Evolutionary conservation across 208 protist genomes (phyloP).

Genomic region (Trypanosoma platydactyli): DNA sequence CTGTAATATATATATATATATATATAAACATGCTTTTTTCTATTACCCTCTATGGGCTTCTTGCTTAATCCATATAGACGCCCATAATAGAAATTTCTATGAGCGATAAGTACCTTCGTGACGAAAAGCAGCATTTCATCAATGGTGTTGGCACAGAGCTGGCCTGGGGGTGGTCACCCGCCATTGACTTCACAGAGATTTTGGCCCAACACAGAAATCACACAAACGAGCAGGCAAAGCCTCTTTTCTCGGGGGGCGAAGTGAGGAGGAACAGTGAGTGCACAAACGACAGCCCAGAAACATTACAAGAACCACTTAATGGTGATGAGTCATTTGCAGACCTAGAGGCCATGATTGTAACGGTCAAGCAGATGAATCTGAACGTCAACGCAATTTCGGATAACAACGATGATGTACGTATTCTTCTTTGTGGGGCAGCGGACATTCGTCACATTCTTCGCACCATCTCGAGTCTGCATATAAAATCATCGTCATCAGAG

Average conservation of each 20-base stretch:
- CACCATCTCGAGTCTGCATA: slow-evolving; percentile 66
- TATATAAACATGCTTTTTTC: neutral
- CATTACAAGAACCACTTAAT: neutral
- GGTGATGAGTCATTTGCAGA: neutral
- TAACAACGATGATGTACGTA: slow-evolving; percentile 27
- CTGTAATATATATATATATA: neutral
- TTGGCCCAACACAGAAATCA: slow-evolving; percentile 28
- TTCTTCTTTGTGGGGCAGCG: slow-evolving; percentile 72
- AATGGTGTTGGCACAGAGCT: slow-evolving; percentile 85
- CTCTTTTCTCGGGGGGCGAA: neutral
- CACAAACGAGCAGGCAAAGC: no score
- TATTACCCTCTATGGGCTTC: no score
- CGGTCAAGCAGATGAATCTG: slow-evolving; percentile 10
- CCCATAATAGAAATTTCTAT: slow-evolving; percentile 28
- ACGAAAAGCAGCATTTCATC: slow-evolving; percentile 76
- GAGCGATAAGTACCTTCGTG: slow-evolving; percentile 87
- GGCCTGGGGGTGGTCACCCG: slow-evolving; percentile 89
- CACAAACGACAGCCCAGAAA: neutral
- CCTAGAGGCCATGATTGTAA: slow-evolving; percentile 51
- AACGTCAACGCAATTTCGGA: neutral
- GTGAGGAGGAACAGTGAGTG: neutral
- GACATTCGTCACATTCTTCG: slow-evolving; percentile 88
- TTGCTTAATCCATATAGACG: neutral
- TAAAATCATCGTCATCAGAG: slow-evolving; percentile 22
- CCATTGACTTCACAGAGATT: slow-evolving; percentile 69